Evolutionary conservation across 176 grass and related monocot species (phyloP).

Genomic region (Avena insularis): DNA sequence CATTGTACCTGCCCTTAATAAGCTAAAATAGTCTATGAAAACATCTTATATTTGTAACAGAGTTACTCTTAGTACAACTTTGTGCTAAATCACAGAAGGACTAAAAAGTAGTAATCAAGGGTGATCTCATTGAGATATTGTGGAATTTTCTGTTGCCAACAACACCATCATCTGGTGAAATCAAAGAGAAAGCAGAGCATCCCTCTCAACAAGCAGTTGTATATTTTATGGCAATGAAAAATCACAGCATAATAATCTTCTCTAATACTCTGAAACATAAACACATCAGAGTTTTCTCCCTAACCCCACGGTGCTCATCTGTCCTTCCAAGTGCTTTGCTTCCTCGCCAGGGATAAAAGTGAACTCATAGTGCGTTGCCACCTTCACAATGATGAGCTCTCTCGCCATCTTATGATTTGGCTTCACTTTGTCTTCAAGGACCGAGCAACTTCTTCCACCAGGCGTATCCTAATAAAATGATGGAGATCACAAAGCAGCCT

Average conservation of each 20-base stretch:
- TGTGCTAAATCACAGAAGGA: too few species aligned
- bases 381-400: background rate
- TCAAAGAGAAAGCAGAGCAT: background rate
- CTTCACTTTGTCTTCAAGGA: constrained; percentile 47
- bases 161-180: background rate
- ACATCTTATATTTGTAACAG: too few species aligned
- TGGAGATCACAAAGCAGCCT: constrained; percentile 61
- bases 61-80: too few species aligned
- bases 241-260: constrained; percentile 31
- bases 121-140: background rate
- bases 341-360: background rate
- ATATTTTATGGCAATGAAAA: constrained; percentile 31
- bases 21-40: too few species aligned
- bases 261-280: constrained; percentile 28
- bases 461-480: constrained; percentile 77
- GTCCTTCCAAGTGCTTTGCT: background rate
- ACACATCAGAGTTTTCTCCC: constrained; percentile 18
- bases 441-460: constrained; percentile 93
- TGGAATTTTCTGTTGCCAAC: background rate
- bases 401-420: background rate
- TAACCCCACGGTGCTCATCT: background rate
- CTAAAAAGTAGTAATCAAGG: too few species aligned
- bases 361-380: background rate
- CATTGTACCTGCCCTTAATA: too few species aligned
- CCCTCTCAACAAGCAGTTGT: background rate